These are phyloP conservation scores for Ceratobasidium sp. DNA, from an alignment of 1,284 basidiomycete genomes.

Conservation along the genomic window DNA sequence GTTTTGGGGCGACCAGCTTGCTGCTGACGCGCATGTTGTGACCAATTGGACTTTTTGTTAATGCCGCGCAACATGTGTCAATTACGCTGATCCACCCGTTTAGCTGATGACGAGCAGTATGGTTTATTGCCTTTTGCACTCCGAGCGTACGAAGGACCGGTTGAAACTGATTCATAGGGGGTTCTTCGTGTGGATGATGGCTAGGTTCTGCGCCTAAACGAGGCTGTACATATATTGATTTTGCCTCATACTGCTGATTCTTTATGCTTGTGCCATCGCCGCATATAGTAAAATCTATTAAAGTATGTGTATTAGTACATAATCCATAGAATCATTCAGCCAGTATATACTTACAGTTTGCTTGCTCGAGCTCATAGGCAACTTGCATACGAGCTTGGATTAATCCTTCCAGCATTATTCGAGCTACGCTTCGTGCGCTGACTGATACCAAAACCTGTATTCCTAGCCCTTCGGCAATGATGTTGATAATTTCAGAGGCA, in stretches of 20 bases:
- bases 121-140: background rate
- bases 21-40: background rate
- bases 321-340: too few species aligned
- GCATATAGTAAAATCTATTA: conserved; percentile 9
- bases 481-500: too few species aligned
- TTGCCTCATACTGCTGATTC: conserved; percentile 26
- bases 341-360: background rate
- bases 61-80: background rate
- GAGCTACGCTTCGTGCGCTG: background rate
- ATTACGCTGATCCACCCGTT: background rate
- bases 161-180: too few species aligned
- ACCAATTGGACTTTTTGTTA: background rate
- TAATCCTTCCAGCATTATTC: background rate
- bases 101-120: background rate
- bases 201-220: background rate
- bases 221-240: background rate
- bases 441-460: background rate
- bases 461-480: too few species aligned
- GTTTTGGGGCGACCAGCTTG: background rate
- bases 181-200: too few species aligned
- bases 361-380: background rate
- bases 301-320: background rate
- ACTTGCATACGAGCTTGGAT: background rate
- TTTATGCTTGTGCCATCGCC: conserved; percentile 27
- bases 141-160: conserved; percentile 6